Base-by-base conservation (phyloP, 2,329 filamentous ascomycete species). In the Hymenoscyphus fraxineus region DNA sequence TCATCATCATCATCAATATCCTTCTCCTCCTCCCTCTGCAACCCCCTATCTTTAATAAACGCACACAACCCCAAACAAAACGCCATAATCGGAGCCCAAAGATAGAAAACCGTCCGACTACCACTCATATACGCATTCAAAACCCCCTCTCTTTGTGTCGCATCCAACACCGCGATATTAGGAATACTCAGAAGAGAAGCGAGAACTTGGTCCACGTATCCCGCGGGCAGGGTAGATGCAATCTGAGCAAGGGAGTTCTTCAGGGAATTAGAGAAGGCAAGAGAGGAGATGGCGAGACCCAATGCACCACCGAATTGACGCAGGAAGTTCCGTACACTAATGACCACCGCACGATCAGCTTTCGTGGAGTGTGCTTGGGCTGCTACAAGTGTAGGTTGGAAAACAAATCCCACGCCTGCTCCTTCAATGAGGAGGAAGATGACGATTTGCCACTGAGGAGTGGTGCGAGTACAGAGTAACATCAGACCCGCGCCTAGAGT, bases 251-350 rank as follows among this genome's bases (percentile, higher is more conserved):
- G 56, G 7, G 64, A 64, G 12, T 65, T 64, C n/a, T 69, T 68
- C n/a, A 75, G 41, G 71, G 77, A 64, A 71, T 76, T 73, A 1
- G 72, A 74, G 22, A 83, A 74, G 1, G 87, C 76, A 2, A 83
- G 83, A 1, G 83, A 84, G 0, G 82, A 84, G 9, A 87, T 76
- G 0, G 84, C 85, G 0, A 89, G 79, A 0, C 86, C 85, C 15
- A 81, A 78, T 1, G 85, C 79, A 31, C 85, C 86, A 10, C 87
- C 86, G 3, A 85, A 76, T 58, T 81, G 83, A 7, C 87, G 81
- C 65, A 88, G 79, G 71, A 88, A 88, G 68, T 89, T 89, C 0
- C 86, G 80, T 60, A 83, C 82, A 2, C 83, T 85, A 41, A 87
- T 88, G 22, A 87, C 81, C 1, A 88, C 82, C 0, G 87, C 86